Evolutionary conservation across 2,329 filamentous ascomycete species (phyloP).

Genomic region (Pyricularia pennisetigena): DNA sequence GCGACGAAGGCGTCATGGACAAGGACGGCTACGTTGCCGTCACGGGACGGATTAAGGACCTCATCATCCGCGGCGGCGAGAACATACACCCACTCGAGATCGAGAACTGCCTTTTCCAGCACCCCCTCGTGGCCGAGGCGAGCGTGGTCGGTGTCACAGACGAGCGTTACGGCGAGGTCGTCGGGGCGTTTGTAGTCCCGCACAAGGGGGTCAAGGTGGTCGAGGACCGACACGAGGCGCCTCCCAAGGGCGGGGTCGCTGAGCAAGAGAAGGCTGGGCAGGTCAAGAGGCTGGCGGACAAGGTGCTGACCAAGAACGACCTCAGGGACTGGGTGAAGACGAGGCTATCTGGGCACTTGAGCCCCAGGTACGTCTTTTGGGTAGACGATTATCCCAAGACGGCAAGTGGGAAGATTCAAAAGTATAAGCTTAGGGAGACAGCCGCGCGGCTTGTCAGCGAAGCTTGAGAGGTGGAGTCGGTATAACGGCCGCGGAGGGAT

Average conservation of each 20-base stretch:
- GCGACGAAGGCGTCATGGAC: slow-evolving; percentile 86
- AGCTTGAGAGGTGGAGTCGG: neutral
- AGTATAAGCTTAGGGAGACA: slow-evolving; percentile 71
- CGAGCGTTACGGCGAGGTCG: slow-evolving; percentile 73
- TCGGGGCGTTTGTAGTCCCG: slow-evolving; percentile 71
- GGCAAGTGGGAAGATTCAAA: slow-evolving; percentile 93
- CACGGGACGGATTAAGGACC: slow-evolving; percentile 85
- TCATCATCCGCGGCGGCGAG: slow-evolving; percentile 91
- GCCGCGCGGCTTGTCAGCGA: slow-evolving; percentile 20
- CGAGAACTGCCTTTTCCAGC: slow-evolving; percentile 75
- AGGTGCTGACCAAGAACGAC: slow-evolving; percentile 39
- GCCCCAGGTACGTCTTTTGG: slow-evolving; percentile 87
- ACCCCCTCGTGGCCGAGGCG: slow-evolving; percentile 61
- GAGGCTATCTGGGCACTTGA: slow-evolving; percentile 63
- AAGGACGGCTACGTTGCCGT: slow-evolving; percentile 75
- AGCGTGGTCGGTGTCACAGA: slow-evolving; percentile 80
- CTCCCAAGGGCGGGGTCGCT: slow-evolving; percentile 14
- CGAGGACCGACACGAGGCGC: neutral
- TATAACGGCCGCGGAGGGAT: neutral
- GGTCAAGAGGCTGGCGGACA: slow-evolving; percentile 10
- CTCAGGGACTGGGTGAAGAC: slow-evolving; percentile 64
- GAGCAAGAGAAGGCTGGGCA: slow-evolving; percentile 15
- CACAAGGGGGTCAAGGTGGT: slow-evolving; percentile 23
- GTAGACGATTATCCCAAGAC: slow-evolving; percentile 83
- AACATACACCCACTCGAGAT: slow-evolving; percentile 94